Evolutionary conservation across 345 rosid genomes (phyloP).

Genomic region (Viola odorata): DNA sequence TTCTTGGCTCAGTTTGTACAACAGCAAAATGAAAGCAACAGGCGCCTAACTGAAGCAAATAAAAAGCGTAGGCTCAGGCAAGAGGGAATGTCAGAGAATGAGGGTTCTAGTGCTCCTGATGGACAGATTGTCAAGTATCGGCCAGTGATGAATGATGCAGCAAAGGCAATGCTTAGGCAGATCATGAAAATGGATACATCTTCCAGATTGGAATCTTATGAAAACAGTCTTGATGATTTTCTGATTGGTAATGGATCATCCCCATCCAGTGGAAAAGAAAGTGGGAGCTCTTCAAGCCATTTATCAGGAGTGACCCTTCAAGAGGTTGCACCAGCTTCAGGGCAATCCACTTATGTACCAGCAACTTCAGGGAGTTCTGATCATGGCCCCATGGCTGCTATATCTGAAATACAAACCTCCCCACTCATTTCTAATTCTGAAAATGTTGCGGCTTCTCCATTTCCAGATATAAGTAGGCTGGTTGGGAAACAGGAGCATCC

Average conservation of each 20-base stretch:
- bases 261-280: constrained; percentile 39
- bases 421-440: constrained; percentile 34
- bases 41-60: constrained; percentile 68
- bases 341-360: constrained; percentile 24
- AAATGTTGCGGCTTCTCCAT: constrained; percentile 34
- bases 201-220: constrained; percentile 45
- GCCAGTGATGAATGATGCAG: constrained; percentile 70
- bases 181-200: constrained; percentile 53
- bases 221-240: constrained; percentile 42
- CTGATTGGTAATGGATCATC: constrained; percentile 41
- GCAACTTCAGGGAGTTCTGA: constrained; percentile 26
- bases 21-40: constrained; percentile 79
- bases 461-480: constrained; percentile 37
- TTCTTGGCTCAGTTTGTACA: constrained; percentile 94
- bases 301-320: constrained; percentile 69
- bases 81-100: constrained; percentile 53
- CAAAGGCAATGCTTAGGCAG: constrained; percentile 63
- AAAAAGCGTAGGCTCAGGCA: constrained; percentile 83
- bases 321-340: constrained; percentile 62
- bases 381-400: constrained; percentile 27
- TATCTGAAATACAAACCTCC: constrained; percentile 46
- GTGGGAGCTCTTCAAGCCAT: constrained; percentile 39
- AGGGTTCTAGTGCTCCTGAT: constrained; percentile 45
- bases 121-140: constrained; percentile 92
- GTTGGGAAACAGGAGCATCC: constrained; percentile 41